Evolutionary conservation across 768 basidiomycete species (phyloP).

Genomic region (Amanita pseudoporphyria): DNA sequence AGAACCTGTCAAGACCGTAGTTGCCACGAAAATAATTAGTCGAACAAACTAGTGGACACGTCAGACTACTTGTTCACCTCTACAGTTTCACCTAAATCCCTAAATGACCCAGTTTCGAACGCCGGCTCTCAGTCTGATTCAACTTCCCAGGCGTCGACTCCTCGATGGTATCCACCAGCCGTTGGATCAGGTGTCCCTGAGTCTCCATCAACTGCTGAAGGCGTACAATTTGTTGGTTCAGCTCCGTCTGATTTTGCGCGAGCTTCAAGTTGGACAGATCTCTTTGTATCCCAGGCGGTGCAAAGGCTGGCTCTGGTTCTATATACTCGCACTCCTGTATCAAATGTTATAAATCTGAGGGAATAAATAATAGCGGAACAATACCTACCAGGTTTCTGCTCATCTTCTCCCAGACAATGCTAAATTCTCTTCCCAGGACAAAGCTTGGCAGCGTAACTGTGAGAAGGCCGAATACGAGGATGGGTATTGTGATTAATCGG

Average conservation of each 20-base stretch:
- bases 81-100: no score
- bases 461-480: slow-evolving; percentile 80
- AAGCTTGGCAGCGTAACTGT: slow-evolving; percentile 88
- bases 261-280: slow-evolving; percentile 46
- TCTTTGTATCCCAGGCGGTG: no score
- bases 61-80: no score
- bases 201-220: slow-evolving; percentile 42
- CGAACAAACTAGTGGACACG: no score
- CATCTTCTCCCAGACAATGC: no score
- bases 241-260: slow-evolving; percentile 56
- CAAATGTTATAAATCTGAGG: background rate
- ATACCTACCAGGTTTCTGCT: background rate
- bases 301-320: no score
- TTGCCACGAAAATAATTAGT: no score
- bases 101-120: no score
- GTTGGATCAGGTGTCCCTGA: slow-evolving; percentile 44
- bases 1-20: no score
- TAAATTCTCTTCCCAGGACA: no score
- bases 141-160: no score
- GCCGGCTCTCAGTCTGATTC: no score
- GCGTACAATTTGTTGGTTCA: slow-evolving; percentile 55
- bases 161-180: slow-evolving; percentile 19
- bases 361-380: background rate
- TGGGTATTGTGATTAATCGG: slow-evolving; percentile 73
- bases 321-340: background rate